Evolutionary conservation across 495 filamentous ascomycete genomes (phyloP).

Genomic region (Penicillium samsonianum): DNA sequence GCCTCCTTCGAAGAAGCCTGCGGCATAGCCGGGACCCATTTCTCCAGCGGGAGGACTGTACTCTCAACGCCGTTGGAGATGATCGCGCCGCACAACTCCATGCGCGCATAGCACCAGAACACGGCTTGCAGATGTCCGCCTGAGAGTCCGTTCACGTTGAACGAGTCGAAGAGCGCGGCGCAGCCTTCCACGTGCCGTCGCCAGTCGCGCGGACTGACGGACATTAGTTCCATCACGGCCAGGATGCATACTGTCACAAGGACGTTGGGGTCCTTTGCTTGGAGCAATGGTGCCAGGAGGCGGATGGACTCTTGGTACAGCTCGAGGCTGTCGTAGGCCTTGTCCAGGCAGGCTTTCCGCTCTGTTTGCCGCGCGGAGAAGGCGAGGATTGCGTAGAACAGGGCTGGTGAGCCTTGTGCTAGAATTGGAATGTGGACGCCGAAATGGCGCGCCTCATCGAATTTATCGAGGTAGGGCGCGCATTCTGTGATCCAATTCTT

Average conservation of each 20-base stretch:
- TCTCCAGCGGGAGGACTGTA: slow-evolving; percentile 33
- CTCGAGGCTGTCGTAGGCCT: slow-evolving; percentile 38
- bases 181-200: slow-evolving; percentile 45
- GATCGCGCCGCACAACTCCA: slow-evolving; percentile 46
- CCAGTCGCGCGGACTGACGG: slow-evolving; percentile 42
- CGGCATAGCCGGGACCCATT: slow-evolving; percentile 34
- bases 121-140: slow-evolving; percentile 39
- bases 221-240: slow-evolving; percentile 46
- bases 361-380: slow-evolving; percentile 41
- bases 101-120: slow-evolving; percentile 48
- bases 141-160: slow-evolving; percentile 37
- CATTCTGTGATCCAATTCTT: slow-evolving; percentile 36
- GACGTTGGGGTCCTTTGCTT: slow-evolving; percentile 36
- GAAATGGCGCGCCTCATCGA: slow-evolving; percentile 38
- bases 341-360: slow-evolving; percentile 34
- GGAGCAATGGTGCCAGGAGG: slow-evolving; percentile 31
- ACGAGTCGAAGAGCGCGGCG: slow-evolving; percentile 40
- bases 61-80: slow-evolving; percentile 41
- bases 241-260: slow-evolving; percentile 34
- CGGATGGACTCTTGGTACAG: slow-evolving; percentile 42
- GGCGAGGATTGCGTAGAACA: slow-evolving; percentile 40
- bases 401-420: slow-evolving; percentile 33
- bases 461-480: slow-evolving; percentile 45
- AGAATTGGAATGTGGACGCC: slow-evolving; percentile 38
- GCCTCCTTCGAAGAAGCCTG: slow-evolving; percentile 19